Evolutionary conservation across 2,329 filamentous ascomycete species (phyloP).

Genomic region (Exophiala phaeomuriformis): DNA sequence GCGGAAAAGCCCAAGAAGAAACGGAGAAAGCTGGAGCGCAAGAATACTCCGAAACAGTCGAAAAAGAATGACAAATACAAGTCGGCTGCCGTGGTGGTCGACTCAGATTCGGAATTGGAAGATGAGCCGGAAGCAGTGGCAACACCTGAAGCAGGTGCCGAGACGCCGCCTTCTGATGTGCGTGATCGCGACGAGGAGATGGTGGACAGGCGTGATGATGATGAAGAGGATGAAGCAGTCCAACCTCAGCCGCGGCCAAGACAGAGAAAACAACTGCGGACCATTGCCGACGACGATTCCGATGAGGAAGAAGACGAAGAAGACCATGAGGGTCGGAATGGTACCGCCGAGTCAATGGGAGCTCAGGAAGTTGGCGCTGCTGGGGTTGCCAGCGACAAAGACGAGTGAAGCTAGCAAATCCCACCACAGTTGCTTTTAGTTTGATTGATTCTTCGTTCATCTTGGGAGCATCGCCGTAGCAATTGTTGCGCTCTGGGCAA

Average conservation of each 20-base stretch:
- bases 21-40: slow-evolving; percentile 53
- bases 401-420: slow-evolving; percentile 19
- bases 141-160: slow-evolving; percentile 18
- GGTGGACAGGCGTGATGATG: slow-evolving; percentile 10
- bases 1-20: slow-evolving; percentile 44
- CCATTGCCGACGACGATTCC: slow-evolving; percentile 28
- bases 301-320: slow-evolving; percentile 28
- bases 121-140: slow-evolving; percentile 29
- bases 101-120: slow-evolving; percentile 57
- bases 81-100: slow-evolving; percentile 73
- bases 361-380: slow-evolving; percentile 5
- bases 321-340: slow-evolving; percentile 3
- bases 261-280: slow-evolving; percentile 26
- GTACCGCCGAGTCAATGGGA: slow-evolving; percentile 1
- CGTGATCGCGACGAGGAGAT: slow-evolving; percentile 19
- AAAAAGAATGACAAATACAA: slow-evolving; percentile 62
- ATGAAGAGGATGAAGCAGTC: slow-evolving; percentile 20
- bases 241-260: slow-evolving; percentile 17
- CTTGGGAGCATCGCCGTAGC: not conserved
- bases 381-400: slow-evolving; percentile 27
- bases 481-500: too few relatives aligned
- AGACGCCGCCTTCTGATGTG: slow-evolving; percentile 16
- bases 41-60: slow-evolving; percentile 32
- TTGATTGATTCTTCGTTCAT: not conserved
- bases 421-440: not conserved